A percentile compares a stretch with the other conserved stretches of the same genome.
Evolutionary conservation across 1,284 basidiomycete species (phyloP).

Genomic region (Puccinia triticina): DNA sequence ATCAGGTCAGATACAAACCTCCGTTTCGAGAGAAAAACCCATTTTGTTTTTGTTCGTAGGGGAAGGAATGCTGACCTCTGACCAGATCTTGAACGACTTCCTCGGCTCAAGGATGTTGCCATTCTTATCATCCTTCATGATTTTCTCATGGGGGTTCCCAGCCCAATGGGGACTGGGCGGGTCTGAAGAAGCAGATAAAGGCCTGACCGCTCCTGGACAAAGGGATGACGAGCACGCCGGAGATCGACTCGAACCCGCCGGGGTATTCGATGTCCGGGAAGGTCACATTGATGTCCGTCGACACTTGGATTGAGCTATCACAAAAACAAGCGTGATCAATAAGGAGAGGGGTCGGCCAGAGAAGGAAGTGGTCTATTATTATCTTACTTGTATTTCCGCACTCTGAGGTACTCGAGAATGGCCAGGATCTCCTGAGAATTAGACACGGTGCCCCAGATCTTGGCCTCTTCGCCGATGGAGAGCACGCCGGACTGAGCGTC

Average conservation of each 20-base stretch:
- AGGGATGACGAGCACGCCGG: constrained; percentile 78
- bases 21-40: too few relatives aligned
- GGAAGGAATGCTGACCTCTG: constrained; percentile 54
- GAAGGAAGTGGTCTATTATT: too few relatives aligned
- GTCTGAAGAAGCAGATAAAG: constrained; percentile 80
- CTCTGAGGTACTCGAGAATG: constrained; percentile 79
- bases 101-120: constrained; percentile 68
- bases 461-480: constrained; percentile 81
- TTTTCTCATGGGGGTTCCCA: constrained; percentile 71
- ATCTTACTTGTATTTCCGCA: constrained; percentile 74
- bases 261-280: constrained; percentile 76
- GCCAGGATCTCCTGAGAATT: constrained; percentile 83
- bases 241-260: constrained; percentile 72
- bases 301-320: constrained; percentile 67
- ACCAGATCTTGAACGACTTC: constrained; percentile 71
- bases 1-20: neutral
- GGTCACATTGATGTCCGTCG: constrained; percentile 72
- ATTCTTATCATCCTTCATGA: constrained; percentile 45
- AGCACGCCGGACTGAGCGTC: constrained; percentile 83
- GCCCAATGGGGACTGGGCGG: constrained; percentile 78
- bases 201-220: constrained; percentile 64
- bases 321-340: neutral
- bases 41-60: too few relatives aligned
- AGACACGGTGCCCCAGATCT: constrained; percentile 77
- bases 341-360: too few relatives aligned